Evolutionary conservation across 2,329 filamentous ascomycete genomes (phyloP), one percentile per base, ranked within the genome.

Genomic region (Scedosporium apiospermum): DNA sequence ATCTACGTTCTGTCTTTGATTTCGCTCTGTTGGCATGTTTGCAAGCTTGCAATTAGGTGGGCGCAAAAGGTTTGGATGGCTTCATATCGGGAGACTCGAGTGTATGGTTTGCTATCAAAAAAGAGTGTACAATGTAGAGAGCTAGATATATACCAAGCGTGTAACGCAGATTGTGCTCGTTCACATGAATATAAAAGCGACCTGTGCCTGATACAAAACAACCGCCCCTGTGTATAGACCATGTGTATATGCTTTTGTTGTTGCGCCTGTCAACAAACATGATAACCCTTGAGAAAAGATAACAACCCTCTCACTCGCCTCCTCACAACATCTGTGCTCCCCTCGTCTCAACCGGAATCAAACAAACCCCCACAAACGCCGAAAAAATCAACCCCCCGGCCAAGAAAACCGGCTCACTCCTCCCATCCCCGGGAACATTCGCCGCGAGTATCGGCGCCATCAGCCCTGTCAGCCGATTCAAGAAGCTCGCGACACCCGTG

Each of bases 401-500:
- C 64, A 87, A 73, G 66, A 83, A 86, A 18, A 87, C 80, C 3
- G 84, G 85, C 41, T 77, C 74, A 53, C 79, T 83, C 14, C 82
- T 78, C 7, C 84, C 82, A 64, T 85, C 81, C 1, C 82, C 83
- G 0, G 82, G 82, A 42, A 83, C 73, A 18, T 77, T 85, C 0
- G 84, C 83, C 1, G 88, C 88, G 27, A 91, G 76, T 10, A 91
- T 78, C 0, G 89, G 88, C 0, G 88, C 88, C 68, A 86, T 78
- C 10, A 91, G 76, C 4, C 89, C 88, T 4, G 83, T 82, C 49
- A 88, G 70, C 44, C 88, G 78, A 71, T 91, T 91, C 64, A 91
- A 72, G 69, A 89, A 88, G 69, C 85, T 88, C 23, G 86, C 84
- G 58, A 91, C 87, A 51, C 88, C 89, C 0, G 85, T 88, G 5